Evolutionary conservation across 2,329 filamentous ascomycete species (phyloP), one percentile per base, ranked within the genome.

Genomic region (Mollisia scopiformis): DNA sequence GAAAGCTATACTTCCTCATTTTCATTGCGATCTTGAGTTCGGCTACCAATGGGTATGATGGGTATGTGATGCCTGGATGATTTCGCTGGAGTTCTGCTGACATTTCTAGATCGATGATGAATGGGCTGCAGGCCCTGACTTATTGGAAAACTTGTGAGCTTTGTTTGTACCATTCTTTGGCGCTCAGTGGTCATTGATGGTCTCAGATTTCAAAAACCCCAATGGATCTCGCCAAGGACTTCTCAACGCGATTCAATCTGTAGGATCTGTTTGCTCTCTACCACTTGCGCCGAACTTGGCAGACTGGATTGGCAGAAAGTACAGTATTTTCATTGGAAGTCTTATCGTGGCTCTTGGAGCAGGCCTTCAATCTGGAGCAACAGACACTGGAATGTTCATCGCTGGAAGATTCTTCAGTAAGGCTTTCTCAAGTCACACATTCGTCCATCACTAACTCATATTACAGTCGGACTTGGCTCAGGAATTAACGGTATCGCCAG

Each of bases 1-100:
- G 49, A 4, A 52, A 52, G 13, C 33, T 52, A 33, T 52, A 52
- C 30, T 35, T 52, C n/a, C 49, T 52, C 49, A 52, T 52, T 16
- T 35, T 35, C 13, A 35, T 35, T 35, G 28, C 28, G 11, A 33
- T 52, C 21, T 23, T 52, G 16, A 35, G 28, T 33, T 52, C 49
- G 14, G 49, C 49, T 35, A 52, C 28, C 14, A 52, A 55, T n/a
- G 52, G 52, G n/a, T 55, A 41, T 28, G 52, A 55, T 55, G 52
- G 52, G 35, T 41, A 27, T 43, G 52, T 55, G 11, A 35, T 35
- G 31, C 31, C 11, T 4, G 16, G 16, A 35, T 3, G 11, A 13
- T 35, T 33, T 35, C 16, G 2, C 31, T 35, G 8, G 16, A 35
- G 11, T 35, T 35, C 11, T 8, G 7, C 31, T 35, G 31, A 35